Conservation (phyloP, 495 filamentous ascomycete genomes). For the Extremus antarcticus region DNA sequence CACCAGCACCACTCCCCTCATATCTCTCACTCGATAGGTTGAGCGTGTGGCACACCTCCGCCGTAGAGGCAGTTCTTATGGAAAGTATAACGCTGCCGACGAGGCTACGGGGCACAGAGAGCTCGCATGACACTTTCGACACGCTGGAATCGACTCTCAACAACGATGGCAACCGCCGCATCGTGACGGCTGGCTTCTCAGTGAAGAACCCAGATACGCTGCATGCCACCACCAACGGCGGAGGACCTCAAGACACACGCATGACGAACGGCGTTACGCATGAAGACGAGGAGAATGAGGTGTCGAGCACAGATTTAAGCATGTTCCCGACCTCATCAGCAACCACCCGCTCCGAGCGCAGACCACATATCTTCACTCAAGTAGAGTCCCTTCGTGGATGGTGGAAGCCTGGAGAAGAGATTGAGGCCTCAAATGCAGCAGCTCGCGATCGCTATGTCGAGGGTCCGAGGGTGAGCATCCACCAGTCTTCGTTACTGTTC, state of each 20-base stretch:
- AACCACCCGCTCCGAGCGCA: neutral
- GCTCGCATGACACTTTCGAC: constrained; percentile 40
- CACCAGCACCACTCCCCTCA: constrained; percentile 44
- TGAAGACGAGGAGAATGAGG: neutral
- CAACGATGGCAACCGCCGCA: constrained; percentile 64
- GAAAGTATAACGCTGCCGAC: constrained; percentile 74
- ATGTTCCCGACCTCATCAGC: constrained; percentile 6
- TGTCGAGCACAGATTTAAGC: constrained; percentile 9
- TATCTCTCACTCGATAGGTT: constrained; percentile 51
- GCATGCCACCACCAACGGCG: neutral
- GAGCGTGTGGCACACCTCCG: constrained; percentile 74
- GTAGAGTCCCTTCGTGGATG: constrained; percentile 22
- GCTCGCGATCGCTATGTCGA: constrained; percentile 16
- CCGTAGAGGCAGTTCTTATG: constrained; percentile 62
- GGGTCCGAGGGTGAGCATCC: constrained; percentile 33
- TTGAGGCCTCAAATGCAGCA: constrained; percentile 3
- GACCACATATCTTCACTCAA: constrained; percentile 21
- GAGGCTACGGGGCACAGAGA: constrained; percentile 47
- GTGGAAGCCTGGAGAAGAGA: constrained; percentile 19
- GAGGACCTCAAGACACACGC: constrained; percentile 9
- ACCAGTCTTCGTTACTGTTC: constrained; percentile 50
- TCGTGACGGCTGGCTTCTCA: constrained; percentile 59
- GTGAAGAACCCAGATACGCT: constrained; percentile 25
- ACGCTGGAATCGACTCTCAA: constrained; percentile 63
- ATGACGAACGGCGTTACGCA: constrained; percentile 8